Conservation (phyloP, 73 alveolate species). For the Uronychia binucleata region DNA sequence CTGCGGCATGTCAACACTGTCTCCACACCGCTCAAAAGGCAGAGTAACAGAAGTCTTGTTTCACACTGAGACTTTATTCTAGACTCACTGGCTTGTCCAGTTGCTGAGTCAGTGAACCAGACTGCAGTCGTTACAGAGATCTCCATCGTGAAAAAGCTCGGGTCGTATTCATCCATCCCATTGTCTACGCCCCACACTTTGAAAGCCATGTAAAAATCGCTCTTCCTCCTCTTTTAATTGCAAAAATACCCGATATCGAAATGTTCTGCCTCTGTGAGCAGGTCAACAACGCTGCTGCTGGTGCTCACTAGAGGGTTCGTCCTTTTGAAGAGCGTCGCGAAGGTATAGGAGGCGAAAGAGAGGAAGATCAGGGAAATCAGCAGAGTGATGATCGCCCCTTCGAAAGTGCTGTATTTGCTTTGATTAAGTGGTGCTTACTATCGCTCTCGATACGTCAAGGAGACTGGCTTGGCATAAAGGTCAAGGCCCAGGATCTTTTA, state of each 20-base stretch:
- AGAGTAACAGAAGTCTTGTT: not conserved
- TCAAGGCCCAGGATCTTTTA: not conserved
- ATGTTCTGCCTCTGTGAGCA: not conserved
- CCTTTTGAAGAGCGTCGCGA: not conserved
- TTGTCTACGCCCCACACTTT: not conserved
- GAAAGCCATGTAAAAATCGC: not conserved
- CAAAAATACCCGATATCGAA: not conserved
- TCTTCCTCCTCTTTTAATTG: too few species aligned
- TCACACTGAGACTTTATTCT: not conserved
- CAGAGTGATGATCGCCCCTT: not conserved
- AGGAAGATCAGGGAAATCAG: not conserved
- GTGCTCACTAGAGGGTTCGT: not conserved
- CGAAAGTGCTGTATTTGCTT: not conserved
- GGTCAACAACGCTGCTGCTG: not conserved
- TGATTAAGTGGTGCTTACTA: too few species aligned
- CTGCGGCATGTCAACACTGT: not conserved
- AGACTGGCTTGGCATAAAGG: not conserved
- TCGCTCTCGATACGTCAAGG: not conserved
- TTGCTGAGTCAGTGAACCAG: not conserved
- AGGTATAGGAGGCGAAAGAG: not conserved
- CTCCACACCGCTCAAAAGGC: not conserved
- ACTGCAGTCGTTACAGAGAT: not conserved
- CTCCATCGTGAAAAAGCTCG: not conserved
- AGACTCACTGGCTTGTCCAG: not conserved
- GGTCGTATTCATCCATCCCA: not conserved